Percentiles rank a stretch among this genome's conserved stretches.
Evolutionary conservation across 805 yeast genomes (phyloP).

Genomic region (Candida pseudofarinosa): DNA sequence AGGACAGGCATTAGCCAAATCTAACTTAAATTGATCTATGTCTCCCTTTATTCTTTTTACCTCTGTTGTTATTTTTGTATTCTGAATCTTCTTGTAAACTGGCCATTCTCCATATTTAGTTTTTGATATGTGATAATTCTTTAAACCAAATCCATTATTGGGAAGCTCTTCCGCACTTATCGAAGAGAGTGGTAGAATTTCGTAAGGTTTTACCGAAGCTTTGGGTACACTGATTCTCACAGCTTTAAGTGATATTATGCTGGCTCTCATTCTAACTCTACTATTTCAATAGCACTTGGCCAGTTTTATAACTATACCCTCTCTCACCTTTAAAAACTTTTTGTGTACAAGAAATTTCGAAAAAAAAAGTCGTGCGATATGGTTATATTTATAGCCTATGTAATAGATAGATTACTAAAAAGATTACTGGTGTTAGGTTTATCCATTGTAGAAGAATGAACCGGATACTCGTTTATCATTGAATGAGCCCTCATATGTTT

Average conservation of each 20-base stretch:
- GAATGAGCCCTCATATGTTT: conserved; percentile 12
- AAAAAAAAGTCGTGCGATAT: too few relatives aligned
- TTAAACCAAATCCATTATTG: conserved; percentile 31
- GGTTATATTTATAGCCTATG: neutral
- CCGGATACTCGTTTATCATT: neutral
- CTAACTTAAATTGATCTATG: conserved; percentile 59
- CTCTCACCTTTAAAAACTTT: neutral
- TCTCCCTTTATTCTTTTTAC: conserved; percentile 70
- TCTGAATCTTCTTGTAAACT: conserved; percentile 68
- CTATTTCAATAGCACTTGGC: neutral
- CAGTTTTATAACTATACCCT: too few relatives aligned
- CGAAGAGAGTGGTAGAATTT: conserved; percentile 26
- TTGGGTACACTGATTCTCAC: conserved; percentile 18
- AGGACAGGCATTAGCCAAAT: conserved; percentile 51
- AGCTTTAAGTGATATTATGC: conserved; percentile 17
- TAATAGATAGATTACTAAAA: neutral
- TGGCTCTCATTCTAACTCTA: conserved; percentile 20
- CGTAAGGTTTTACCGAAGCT: conserved; percentile 15
- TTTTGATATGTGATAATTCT: conserved; percentile 43
- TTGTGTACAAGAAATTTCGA: too few relatives aligned
- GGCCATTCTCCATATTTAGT: conserved; percentile 70
- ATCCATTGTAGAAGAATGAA: neutral
- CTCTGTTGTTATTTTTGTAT: conserved; percentile 67
- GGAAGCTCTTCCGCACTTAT: conserved; percentile 22
- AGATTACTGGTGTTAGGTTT: neutral